Conservation (phyloP, 495 filamentous ascomycete genomes). For the Apiosordaria backusii region DNA sequence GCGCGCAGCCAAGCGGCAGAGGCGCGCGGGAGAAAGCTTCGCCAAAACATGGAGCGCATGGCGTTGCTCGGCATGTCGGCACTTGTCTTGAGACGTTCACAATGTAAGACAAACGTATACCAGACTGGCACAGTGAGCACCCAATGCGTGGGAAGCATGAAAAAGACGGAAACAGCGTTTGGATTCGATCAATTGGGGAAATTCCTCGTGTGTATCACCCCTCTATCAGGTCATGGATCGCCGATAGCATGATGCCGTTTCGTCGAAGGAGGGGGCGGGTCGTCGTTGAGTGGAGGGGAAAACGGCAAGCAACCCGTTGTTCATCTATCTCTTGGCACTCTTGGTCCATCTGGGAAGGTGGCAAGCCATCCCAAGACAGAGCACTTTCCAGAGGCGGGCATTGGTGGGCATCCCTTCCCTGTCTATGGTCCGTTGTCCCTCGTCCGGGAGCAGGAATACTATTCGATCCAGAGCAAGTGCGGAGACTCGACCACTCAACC, state of each 20-base stretch:
- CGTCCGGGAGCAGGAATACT: not conserved
- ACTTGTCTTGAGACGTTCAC: not conserved
- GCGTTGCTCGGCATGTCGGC: constrained; percentile 10
- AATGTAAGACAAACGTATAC: not conserved
- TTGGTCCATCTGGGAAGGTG: constrained; percentile 25
- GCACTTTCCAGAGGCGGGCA: constrained; percentile 21
- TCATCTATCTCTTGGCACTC: constrained; percentile 24
- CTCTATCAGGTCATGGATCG: constrained; percentile 7
- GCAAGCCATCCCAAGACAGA: constrained; percentile 16
- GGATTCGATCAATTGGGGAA: not conserved
- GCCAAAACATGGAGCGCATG: not conserved
- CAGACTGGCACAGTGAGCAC: not conserved
- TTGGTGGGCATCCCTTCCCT: constrained; percentile 13
- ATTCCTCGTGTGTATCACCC: not conserved
- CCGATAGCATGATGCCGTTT: not conserved
- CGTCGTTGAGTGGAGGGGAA: constrained; percentile 2
- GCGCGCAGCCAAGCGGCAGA: constrained; percentile 12
- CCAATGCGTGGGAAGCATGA: not conserved
- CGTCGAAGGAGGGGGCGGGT: not conserved
- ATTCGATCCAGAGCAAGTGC: not conserved
- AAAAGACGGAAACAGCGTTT: not conserved
- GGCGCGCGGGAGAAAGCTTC: constrained; percentile 12
- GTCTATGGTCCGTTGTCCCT: constrained; percentile 3
- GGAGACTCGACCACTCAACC: not conserved
- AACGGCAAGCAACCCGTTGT: constrained; percentile 8